A percentile compares a stretch with the other conserved stretches of the same genome.
Evolutionary conservation across 2,329 filamentous ascomycete genomes (phyloP).

Genomic region (Neurospora crassa): DNA sequence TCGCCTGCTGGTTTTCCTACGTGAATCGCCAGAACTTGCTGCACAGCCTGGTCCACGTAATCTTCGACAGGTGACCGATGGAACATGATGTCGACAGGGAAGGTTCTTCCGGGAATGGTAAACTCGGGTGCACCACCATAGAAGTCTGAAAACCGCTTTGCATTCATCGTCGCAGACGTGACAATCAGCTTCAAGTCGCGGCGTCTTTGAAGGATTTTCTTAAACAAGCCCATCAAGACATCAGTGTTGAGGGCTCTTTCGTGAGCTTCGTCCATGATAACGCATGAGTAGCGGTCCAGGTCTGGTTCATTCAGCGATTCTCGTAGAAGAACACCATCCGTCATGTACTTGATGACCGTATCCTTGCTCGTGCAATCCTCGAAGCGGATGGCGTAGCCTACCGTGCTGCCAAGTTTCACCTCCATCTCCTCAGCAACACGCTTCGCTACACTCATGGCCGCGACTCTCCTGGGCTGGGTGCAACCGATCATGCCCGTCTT

Average conservation of each 20-base stretch:
- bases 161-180: conserved; percentile 97
- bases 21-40: conserved; percentile 91
- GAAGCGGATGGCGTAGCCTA: conserved; percentile 96
- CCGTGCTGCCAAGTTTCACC: conserved; percentile 73
- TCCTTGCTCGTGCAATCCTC: conserved; percentile 96
- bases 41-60: conserved; percentile 94
- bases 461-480: conserved; percentile 91
- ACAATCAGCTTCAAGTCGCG: conserved; percentile 94
- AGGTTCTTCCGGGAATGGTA: conserved; percentile 89
- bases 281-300: conserved; percentile 90
- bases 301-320: conserved; percentile 90
- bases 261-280: conserved; percentile 99
- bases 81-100: conserved; percentile 94
- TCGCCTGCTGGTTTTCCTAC: conserved; percentile 89
- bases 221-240: conserved; percentile 93
- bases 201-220: conserved; percentile 85
- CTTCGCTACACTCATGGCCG: conserved; percentile 97
- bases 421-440: conserved; percentile 99
- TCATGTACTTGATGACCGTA: conserved; percentile 98
- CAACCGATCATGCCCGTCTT: conserved; percentile 86
- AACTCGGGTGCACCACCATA: conserved; percentile 96
- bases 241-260: conserved; percentile 95
- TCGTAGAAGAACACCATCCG: conserved; percentile 85
- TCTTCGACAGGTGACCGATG: conserved; percentile 92
- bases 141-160: conserved; percentile 90